Evolutionary conservation across 2,329 filamentous ascomycete species (phyloP).

Genomic region (Bipolaris oryzae): DNA sequence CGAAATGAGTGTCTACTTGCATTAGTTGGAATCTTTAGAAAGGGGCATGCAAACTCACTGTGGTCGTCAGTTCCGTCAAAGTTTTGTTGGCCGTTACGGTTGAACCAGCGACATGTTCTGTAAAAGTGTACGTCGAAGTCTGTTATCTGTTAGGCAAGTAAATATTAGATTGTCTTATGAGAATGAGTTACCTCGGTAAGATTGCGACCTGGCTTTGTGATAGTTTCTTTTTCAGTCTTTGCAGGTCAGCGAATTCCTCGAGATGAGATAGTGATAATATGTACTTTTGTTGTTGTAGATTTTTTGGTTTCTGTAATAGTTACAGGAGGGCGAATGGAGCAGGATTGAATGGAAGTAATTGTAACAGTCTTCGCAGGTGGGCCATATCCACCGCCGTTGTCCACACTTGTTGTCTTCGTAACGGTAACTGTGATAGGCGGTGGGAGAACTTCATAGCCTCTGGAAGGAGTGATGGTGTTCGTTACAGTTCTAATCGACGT

Average conservation of each 20-base stretch:
- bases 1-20: conserved; percentile 18
- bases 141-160: not conserved
- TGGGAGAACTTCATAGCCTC: not conserved
- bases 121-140: not conserved
- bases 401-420: not conserved
- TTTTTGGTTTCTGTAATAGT: conserved; percentile 11
- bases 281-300: conserved; percentile 15
- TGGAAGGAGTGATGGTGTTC: not conserved
- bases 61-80: conserved; percentile 15
- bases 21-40: not conserved
- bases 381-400: not conserved
- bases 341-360: not conserved
- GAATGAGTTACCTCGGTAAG: not conserved
- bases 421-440: not conserved
- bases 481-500: not conserved
- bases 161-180: no score
- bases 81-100: conserved; percentile 20
- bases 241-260: not conserved
- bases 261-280: no score
- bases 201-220: conserved; percentile 6
- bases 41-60: not conserved
- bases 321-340: not conserved
- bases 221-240: conserved; percentile 2
- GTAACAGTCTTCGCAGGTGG: conserved; percentile 7
- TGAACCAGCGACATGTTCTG: conserved; percentile 3